These are phyloP conservation scores for Lentinula aciculospora DNA, from an alignment of 768 basidiomycete genomes.

Conservation along the genomic window DNA sequence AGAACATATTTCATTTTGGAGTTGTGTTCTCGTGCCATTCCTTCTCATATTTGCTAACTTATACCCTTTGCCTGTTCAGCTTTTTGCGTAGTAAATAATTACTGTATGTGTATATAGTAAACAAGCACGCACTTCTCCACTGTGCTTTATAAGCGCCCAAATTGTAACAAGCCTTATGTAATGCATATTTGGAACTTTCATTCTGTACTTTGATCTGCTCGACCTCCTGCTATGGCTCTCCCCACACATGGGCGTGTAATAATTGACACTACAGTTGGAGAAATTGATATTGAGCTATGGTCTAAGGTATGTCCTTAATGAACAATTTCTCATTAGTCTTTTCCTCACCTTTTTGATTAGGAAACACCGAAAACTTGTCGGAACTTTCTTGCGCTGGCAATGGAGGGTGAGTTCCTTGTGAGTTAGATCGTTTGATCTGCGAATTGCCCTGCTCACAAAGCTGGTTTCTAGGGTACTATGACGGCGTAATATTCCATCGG, in stretches of 20 bases:
- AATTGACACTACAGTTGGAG: conserved; percentile 82
- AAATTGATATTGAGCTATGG: conserved; percentile 90
- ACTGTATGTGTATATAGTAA: no score
- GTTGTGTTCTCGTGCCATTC: no score
- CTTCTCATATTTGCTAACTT: no score
- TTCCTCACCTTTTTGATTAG: conserved; percentile 23
- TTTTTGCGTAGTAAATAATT: no score
- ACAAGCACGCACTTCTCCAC: no score
- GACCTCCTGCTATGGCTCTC: conserved; percentile 52
- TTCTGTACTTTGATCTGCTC: no score
- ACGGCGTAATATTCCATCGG: conserved; percentile 93
- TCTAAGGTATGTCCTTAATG: conserved; percentile 55
- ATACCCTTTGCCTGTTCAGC: no score
- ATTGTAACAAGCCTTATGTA: background rate
- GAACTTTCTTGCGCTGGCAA: conserved; percentile 81
- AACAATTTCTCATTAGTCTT: background rate
- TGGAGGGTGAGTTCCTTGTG: conserved; percentile 64
- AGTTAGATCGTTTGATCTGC: background rate
- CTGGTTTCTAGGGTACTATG: conserved; percentile 75
- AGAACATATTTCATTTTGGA: no score
- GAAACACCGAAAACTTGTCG: conserved; percentile 95
- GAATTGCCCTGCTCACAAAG: background rate
- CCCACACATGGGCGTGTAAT: conserved; percentile 86
- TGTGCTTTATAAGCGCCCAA: no score
- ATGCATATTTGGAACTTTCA: no score